phyloP scores from a whole-genome alignment of 768 basidiomycete species.

The Lentinula guzmanii region DNA sequence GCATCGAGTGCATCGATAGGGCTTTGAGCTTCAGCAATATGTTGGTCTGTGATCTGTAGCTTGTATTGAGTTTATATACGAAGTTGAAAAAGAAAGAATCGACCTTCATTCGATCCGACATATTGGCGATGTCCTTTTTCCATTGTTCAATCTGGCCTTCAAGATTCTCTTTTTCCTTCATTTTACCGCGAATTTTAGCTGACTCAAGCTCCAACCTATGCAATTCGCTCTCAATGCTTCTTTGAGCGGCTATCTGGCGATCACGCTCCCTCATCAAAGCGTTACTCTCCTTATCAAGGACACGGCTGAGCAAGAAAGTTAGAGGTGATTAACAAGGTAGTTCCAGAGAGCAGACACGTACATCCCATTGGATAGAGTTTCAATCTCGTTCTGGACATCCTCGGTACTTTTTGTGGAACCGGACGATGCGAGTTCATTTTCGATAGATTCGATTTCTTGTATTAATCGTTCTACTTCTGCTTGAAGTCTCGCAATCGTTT shows the following conservation, averaged over 20 bases:
- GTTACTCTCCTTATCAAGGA: constrained; percentile 58
- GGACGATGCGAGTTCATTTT: constrained; percentile 60
- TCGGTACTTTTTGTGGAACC: constrained; percentile 81
- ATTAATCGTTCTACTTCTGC: constrained; percentile 54
- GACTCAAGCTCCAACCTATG: constrained; percentile 60
- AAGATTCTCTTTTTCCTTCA: constrained; percentile 50
- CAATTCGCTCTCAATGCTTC: constrained; percentile 53
- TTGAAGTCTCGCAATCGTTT: constrained; percentile 51
- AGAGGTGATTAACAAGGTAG: background rate
- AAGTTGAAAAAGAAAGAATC: background rate
- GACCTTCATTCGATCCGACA: constrained; percentile 48
- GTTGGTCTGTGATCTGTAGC: constrained; percentile 55
- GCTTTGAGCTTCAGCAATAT: constrained; percentile 52
- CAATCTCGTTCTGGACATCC: constrained; percentile 78
- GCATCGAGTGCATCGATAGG: constrained; percentile 62
- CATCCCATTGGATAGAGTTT: constrained; percentile 58
- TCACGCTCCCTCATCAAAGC: constrained; percentile 56
- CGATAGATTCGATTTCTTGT: constrained; percentile 56
- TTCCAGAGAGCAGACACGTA: constrained; percentile 28
- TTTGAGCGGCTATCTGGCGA: constrained; percentile 43
- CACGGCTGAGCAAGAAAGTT: constrained; percentile 37
- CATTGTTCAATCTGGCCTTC: constrained; percentile 53
- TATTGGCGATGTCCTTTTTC: constrained; percentile 48
- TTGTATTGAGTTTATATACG: background rate
- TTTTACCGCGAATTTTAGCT: constrained; percentile 46